phyloP scores from a whole-genome alignment of 768 basidiomycete genomes.

The Lactarius vividus region DNA sequence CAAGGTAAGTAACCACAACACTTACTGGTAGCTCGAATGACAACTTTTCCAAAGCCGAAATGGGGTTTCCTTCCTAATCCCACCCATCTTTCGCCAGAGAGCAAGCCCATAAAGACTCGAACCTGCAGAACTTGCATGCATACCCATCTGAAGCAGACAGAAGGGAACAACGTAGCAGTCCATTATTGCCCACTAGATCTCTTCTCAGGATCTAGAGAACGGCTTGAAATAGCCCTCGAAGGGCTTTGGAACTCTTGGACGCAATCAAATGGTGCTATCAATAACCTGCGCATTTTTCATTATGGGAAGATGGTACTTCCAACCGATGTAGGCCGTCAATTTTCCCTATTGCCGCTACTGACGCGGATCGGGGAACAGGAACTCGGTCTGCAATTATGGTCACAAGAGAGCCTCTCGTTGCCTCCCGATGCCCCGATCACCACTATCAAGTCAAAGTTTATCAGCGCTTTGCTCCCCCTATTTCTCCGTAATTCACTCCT shows the following conservation, averaged over 20 bases:
- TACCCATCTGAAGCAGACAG: slow-evolving; percentile 47
- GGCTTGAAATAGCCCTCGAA: slow-evolving; percentile 63
- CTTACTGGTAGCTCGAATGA: background rate
- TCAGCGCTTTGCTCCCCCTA: slow-evolving; percentile 45
- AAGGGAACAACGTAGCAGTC: slow-evolving; percentile 39
- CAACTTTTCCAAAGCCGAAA: slow-evolving; percentile 65
- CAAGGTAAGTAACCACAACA: slow-evolving; percentile 57
- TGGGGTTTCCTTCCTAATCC: slow-evolving; percentile 88
- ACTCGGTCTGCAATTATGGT: slow-evolving; percentile 14
- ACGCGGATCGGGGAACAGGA: slow-evolving; percentile 16
- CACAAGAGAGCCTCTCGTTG: slow-evolving; percentile 12
- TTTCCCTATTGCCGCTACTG: background rate
- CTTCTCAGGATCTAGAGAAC: slow-evolving; percentile 64
- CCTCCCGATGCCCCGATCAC: slow-evolving; percentile 2
- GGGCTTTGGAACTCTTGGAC: slow-evolving; percentile 75
- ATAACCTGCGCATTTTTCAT: slow-evolving; percentile 82
- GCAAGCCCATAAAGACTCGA: slow-evolving; percentile 55
- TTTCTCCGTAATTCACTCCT: slow-evolving; percentile 43
- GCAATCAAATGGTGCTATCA: slow-evolving; percentile 57
- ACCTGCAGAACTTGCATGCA: slow-evolving; percentile 95
- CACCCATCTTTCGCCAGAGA: slow-evolving; percentile 56
- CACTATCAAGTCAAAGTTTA: slow-evolving; percentile 49
- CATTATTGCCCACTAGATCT: slow-evolving; percentile 90
- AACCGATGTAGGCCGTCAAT: slow-evolving; percentile 46
- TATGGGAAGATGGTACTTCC: slow-evolving; percentile 60